Evolutionary conservation across 139 green algal species (phyloP).

Genomic region (Tetradesmus lagerheimii): DNA sequence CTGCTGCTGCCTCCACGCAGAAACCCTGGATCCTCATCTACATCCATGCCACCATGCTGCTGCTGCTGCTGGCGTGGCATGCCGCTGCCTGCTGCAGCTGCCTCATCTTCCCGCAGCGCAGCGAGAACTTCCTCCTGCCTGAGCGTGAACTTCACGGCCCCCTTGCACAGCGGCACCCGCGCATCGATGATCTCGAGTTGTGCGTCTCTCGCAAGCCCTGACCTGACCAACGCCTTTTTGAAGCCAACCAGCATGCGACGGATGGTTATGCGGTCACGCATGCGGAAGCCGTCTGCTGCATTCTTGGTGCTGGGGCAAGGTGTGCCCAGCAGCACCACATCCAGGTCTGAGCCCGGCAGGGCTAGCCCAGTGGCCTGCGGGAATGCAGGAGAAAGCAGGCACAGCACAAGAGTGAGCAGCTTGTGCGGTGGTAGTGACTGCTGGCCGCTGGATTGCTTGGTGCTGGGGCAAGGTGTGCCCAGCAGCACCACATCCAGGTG

Average conservation of each 20-base stretch:
- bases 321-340: slow-evolving; percentile 72
- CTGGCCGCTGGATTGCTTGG: background rate
- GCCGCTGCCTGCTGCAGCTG: background rate
- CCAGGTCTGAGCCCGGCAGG: slow-evolving; percentile 82
- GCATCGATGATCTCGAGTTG: slow-evolving; percentile 7
- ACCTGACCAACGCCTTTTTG: background rate
- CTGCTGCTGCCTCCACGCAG: background rate
- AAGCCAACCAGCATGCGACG: background rate
- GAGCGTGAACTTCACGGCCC: slow-evolving; percentile 21
- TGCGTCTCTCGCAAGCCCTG: background rate
- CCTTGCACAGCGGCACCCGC: slow-evolving; percentile 36
- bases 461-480: background rate
- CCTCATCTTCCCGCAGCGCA: slow-evolving; percentile 20
- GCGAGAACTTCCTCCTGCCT: background rate
- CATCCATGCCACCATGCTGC: background rate
- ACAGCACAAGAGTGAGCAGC: background rate
- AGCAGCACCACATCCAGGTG: background rate
- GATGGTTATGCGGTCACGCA: background rate
- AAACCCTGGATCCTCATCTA: background rate
- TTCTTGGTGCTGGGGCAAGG: slow-evolving; percentile 26
- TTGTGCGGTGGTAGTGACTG: background rate
- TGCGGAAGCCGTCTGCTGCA: slow-evolving; percentile 10
- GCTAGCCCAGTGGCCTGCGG: slow-evolving; percentile 67
- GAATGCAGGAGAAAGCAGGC: slow-evolving; percentile 2
- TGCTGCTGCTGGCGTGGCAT: background rate